Conservation (phyloP, 345 rosid genomes). For the Theobroma cacao region DNA sequence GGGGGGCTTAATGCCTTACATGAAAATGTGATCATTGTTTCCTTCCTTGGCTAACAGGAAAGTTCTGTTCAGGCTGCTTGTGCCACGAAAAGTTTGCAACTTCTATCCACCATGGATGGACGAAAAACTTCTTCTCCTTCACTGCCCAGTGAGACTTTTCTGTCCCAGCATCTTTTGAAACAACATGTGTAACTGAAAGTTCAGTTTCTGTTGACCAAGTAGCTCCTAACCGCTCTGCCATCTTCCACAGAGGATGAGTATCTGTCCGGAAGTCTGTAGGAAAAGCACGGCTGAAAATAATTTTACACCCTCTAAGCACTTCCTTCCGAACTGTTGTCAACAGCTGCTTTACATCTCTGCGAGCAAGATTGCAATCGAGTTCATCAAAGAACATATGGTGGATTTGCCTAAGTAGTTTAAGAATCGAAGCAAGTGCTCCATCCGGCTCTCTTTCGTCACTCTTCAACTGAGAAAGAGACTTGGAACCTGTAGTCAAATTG, state of each 20-base stretch:
- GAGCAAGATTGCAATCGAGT: conserved; percentile 25
- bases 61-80: conserved; percentile 53
- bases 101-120: conserved; percentile 61
- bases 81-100: conserved; percentile 55
- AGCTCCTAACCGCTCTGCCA: conserved; percentile 73
- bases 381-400: conserved; percentile 59
- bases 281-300: conserved; percentile 78
- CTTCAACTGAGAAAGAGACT: conserved; percentile 67
- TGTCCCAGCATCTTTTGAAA: conserved; percentile 47
- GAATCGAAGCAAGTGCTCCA: conserved; percentile 77
- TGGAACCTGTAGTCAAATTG: conserved; percentile 57
- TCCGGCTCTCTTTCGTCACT: conserved; percentile 71
- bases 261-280: conserved; percentile 57
- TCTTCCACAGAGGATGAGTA: conserved; percentile 69
- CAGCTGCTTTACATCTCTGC: conserved; percentile 25
- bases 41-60: conserved; percentile 27
- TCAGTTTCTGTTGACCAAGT: conserved; percentile 43
- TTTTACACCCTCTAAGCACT: conserved; percentile 60
- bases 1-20: not conserved
- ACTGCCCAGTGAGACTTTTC: conserved; percentile 64
- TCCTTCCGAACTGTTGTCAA: conserved; percentile 56
- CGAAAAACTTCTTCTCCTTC: conserved; percentile 51
- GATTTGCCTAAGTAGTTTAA: conserved; percentile 46
- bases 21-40: not conserved
- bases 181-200: conserved; percentile 50